Conservation (phyloP, 768 basidiomycete species). For the Pisolithus tinctorius region DNA sequence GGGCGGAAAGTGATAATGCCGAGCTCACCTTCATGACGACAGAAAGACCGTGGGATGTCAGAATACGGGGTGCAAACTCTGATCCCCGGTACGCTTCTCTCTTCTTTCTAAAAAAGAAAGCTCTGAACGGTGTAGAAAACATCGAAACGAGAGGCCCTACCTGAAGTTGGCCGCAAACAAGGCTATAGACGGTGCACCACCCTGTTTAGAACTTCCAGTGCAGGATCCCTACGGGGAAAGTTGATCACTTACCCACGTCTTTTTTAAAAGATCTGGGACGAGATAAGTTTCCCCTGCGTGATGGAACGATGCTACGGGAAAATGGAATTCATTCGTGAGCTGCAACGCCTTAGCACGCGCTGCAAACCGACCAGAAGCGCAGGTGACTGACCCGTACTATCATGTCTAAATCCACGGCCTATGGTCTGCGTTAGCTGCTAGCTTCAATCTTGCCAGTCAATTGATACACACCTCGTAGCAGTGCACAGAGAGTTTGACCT, state of each 20-base stretch:
- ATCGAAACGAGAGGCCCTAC: conserved; percentile 10
- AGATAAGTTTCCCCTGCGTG: conserved; percentile 80
- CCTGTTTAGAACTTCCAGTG: conserved; percentile 23
- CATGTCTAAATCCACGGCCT: conserved; percentile 66
- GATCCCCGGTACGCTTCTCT: conserved; percentile 77
- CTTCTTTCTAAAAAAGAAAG: conserved; percentile 46
- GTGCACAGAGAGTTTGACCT: conserved; percentile 45
- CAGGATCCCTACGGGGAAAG: background rate
- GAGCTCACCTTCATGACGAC: conserved; percentile 66
- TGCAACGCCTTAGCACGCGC: conserved; percentile 17
- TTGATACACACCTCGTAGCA: conserved; percentile 29
- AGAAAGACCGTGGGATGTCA: conserved; percentile 58
- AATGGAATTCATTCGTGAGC: conserved; percentile 82
- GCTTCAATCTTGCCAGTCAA: background rate
- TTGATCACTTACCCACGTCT: conserved; percentile 44
- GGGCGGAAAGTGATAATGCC: background rate
- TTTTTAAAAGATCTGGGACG: conserved; percentile 70
- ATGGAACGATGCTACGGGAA: conserved; percentile 71
- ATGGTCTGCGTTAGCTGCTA: conserved; percentile 2
- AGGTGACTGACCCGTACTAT: conserved; percentile 52
- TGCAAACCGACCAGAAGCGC: background rate
- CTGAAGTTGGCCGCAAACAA: conserved; percentile 59
- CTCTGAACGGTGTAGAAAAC: background rate
- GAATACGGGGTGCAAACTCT: conserved; percentile 72
- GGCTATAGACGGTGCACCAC: conserved; percentile 66